Evolutionary conservation across 768 basidiomycete genomes (phyloP), one percentile per base, ranked within the genome.

Genomic region (Russula sp.): DNA sequence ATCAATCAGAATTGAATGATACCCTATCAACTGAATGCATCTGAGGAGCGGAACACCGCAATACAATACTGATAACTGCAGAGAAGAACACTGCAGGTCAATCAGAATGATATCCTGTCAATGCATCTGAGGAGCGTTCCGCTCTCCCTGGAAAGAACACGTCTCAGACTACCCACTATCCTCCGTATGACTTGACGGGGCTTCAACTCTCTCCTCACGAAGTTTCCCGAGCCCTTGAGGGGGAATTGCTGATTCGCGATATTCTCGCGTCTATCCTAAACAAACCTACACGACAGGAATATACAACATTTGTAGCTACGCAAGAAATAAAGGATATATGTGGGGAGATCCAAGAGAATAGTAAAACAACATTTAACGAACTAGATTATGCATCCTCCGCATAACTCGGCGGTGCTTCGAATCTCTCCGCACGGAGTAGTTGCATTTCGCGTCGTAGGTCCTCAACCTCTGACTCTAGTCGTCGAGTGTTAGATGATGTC

Each of bases 391-490:
- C 6, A 37, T 31, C 45, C 8, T 32, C 55, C 16, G 5, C 42
- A 57, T 73, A 73, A 11, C 55, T 65, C 3, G 73, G 73, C 4
- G 71, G 72, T 18, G 71, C 66, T 51, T 68, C 70, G 20, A 64
- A 8, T 44, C 70, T 34, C 32, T 71, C 71, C 13, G 49, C 54
- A n/a, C 67, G 69, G 20, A 73, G 53, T 57, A 65, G 58, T 58
- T 71, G 61, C 70, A 72, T 70, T 13, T 67, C 69, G 14, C 68
- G 64, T 27, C 69, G 68, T 55, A 72, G 55, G 44, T 70, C 67
- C 62, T 71, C 71, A 11, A 74, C 72, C 63, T 74, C 74, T 32
- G 50, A 56, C n/a, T 55, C 50, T 20, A 62, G 47, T 53, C 60
- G 40, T 31, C 20, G 54, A 16, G 64, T 32, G 0, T 56, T 49